Conservation (phyloP, 257 asterid genomes). For the Marsdenia floribunda region DNA sequence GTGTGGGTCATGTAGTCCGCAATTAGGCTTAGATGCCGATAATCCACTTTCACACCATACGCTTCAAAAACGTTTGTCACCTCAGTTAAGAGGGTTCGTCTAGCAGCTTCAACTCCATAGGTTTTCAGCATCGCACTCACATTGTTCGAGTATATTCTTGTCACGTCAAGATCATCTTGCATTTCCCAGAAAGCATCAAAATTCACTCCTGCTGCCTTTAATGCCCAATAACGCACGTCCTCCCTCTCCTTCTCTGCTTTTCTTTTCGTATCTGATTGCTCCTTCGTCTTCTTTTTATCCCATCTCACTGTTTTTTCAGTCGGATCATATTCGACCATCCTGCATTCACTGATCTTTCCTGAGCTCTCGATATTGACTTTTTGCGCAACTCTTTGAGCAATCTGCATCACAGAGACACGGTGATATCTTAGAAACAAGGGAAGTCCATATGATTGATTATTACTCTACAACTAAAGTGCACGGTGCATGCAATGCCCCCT, state of each 20-base stretch:
- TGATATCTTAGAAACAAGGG: background rate
- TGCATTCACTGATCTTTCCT: slow-evolving; percentile 69
- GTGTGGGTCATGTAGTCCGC: slow-evolving; percentile 86
- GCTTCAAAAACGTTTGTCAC: slow-evolving; percentile 77
- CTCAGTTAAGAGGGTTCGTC: slow-evolving; percentile 75
- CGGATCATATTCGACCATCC: slow-evolving; percentile 70
- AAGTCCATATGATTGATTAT: background rate
- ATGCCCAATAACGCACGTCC: slow-evolving; percentile 55
- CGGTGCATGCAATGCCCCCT: too few relatives aligned
- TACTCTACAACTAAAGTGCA: background rate
- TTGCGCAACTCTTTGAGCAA: slow-evolving; percentile 79
- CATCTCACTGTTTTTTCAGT: slow-evolving; percentile 79
- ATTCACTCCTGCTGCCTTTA: slow-evolving; percentile 82
- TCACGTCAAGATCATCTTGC: slow-evolving; percentile 65
- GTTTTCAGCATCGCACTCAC: slow-evolving; percentile 58
- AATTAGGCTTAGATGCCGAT: slow-evolving; percentile 74
- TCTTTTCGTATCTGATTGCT: slow-evolving; percentile 19
- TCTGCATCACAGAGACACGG: slow-evolving; percentile 29
- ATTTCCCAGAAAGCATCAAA: slow-evolving; percentile 68
- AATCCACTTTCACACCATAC: slow-evolving; percentile 87
- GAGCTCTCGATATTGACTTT: slow-evolving; percentile 59
- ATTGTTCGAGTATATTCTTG: slow-evolving; percentile 68
- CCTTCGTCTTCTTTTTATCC: slow-evolving; percentile 44
- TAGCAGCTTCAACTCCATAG: slow-evolving; percentile 91
- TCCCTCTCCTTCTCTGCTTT: slow-evolving; percentile 25